phyloP scores from a whole-genome alignment of 1,284 basidiomycete species.

The Hortiboletus rubellus region DNA sequence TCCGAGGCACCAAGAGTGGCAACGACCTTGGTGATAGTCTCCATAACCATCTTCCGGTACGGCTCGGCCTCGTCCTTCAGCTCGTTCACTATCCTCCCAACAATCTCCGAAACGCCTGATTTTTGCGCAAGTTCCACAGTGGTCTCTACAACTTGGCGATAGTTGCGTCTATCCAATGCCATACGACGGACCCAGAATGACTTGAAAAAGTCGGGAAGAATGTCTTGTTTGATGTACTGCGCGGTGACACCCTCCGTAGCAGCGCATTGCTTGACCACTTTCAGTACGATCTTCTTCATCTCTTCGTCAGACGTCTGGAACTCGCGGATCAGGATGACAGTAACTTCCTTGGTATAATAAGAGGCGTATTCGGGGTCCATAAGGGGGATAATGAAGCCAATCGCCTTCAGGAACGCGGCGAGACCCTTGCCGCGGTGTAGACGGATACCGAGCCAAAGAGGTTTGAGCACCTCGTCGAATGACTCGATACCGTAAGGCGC shows the following conservation, averaged over 20 bases:
- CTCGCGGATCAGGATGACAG: constrained; percentile 97
- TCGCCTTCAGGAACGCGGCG: constrained; percentile 98
- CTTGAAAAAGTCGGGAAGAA: constrained; percentile 99
- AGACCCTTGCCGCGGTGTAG: constrained; percentile 98
- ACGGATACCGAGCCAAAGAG: constrained; percentile 97
- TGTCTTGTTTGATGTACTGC: constrained; percentile 94
- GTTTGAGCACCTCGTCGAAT: constrained; percentile 97
- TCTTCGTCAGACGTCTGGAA: constrained; percentile 99
- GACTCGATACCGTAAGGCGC: constrained; percentile 99
- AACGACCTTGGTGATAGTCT: constrained; percentile 97
- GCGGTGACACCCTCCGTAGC: constrained; percentile 96
- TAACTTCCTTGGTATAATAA: constrained; percentile 97
- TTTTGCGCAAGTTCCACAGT: constrained; percentile 98
- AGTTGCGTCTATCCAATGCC: constrained; percentile 96
- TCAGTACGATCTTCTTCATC: constrained; percentile 99
- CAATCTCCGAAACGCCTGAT: constrained; percentile 93
- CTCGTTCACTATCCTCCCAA: constrained; percentile 93
- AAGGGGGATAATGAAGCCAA: constrained; percentile 98
- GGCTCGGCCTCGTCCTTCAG: constrained; percentile 97
- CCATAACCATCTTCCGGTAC: constrained; percentile 99
- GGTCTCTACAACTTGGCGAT: constrained; percentile 97
- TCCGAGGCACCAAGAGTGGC: constrained; percentile 92
- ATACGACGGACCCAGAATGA: constrained; percentile 98
- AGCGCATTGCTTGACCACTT: constrained; percentile 99
- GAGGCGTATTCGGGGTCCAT: constrained; percentile 99